Evolutionary conservation across 1,139 yeast genomes (phyloP).

Genomic region (Casaregolazyma suthepensis): DNA sequence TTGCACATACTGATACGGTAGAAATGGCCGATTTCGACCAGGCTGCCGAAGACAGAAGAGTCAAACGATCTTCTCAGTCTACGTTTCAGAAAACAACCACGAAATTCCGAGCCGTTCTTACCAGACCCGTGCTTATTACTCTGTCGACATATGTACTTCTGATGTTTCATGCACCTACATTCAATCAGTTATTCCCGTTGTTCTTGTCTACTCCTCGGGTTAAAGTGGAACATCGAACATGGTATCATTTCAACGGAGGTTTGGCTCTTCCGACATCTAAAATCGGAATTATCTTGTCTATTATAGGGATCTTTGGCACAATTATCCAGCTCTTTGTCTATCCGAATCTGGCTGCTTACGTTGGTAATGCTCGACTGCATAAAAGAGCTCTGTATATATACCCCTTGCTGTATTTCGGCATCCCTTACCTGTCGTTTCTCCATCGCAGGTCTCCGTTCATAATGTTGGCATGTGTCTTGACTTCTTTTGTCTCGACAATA

Average conservation of each 20-base stretch:
- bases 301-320: slow-evolving; percentile 52
- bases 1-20: neutral
- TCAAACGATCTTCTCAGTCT: neutral
- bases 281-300: slow-evolving; percentile 50
- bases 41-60: slow-evolving; percentile 1
- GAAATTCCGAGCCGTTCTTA: slow-evolving; percentile 17
- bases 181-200: slow-evolving; percentile 54
- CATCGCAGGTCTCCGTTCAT: slow-evolving; percentile 40
- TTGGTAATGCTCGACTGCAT: slow-evolving; percentile 44
- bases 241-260: slow-evolving; percentile 45
- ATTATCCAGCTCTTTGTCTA: slow-evolving; percentile 45
- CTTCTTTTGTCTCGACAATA: slow-evolving; percentile 18
- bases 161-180: slow-evolving; percentile 48
- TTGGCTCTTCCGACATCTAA: slow-evolving; percentile 42
- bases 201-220: slow-evolving; percentile 48
- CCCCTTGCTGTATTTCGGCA: slow-evolving; percentile 44
- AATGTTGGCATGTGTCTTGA: slow-evolving; percentile 12
- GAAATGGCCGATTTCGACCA: neutral
- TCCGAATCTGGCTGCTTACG: slow-evolving; percentile 48
- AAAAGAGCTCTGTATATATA: slow-evolving; percentile 40
- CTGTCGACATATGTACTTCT: slow-evolving; percentile 26
- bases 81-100: slow-evolving; percentile 8
- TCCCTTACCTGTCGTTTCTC: slow-evolving; percentile 47
- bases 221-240: slow-evolving; percentile 20
- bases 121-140: slow-evolving; percentile 26